Evolutionary conservation across 495 filamentous ascomycete species (phyloP).

Genomic region (Neurospora sp.): DNA sequence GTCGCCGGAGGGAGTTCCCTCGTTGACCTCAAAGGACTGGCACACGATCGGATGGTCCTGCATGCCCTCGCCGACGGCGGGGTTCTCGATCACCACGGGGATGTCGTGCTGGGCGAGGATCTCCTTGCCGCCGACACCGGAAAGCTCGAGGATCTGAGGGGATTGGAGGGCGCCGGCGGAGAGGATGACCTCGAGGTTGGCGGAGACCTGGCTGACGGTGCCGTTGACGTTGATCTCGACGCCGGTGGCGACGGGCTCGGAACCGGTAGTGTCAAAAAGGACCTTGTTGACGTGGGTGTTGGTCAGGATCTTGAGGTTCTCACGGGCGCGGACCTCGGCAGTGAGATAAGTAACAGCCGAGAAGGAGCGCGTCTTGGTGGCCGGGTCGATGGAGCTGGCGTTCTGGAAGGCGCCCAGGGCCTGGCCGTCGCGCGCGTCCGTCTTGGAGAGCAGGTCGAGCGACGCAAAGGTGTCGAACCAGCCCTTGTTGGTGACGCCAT

Average conservation of each 20-base stretch:
- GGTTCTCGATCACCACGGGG: constrained; percentile 58
- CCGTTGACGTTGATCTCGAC: constrained; percentile 26
- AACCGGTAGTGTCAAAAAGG: constrained; percentile 12
- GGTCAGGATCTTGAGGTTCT: constrained; percentile 38
- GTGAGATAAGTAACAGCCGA: constrained; percentile 29
- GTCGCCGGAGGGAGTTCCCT: constrained; percentile 32
- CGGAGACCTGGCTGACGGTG: constrained; percentile 11
- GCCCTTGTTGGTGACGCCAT: constrained; percentile 22
- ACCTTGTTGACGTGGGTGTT: constrained; percentile 37
- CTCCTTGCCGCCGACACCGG: constrained; percentile 60
- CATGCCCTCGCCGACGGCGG: constrained; percentile 63
- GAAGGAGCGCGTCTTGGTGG: constrained; percentile 28
- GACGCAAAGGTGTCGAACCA: constrained; percentile 28
- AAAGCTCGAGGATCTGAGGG: constrained; percentile 56
- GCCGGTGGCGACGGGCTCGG: constrained; percentile 22
- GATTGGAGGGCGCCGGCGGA: constrained; percentile 48
- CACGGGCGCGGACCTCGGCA: constrained; percentile 21
- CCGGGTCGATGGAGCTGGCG: constrained; percentile 32
- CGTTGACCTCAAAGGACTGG: constrained; percentile 32
- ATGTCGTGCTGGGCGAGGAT: constrained; percentile 58
- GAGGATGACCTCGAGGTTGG: constrained; percentile 44
- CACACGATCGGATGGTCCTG: constrained; percentile 38
- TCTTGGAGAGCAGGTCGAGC: constrained; percentile 21
- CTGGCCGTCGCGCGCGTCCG: constrained; percentile 29
- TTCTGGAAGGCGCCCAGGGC: constrained; percentile 37